phyloP scores from a whole-genome alignment of 306 rosid genomes.

The Comarum palustre region DNA sequence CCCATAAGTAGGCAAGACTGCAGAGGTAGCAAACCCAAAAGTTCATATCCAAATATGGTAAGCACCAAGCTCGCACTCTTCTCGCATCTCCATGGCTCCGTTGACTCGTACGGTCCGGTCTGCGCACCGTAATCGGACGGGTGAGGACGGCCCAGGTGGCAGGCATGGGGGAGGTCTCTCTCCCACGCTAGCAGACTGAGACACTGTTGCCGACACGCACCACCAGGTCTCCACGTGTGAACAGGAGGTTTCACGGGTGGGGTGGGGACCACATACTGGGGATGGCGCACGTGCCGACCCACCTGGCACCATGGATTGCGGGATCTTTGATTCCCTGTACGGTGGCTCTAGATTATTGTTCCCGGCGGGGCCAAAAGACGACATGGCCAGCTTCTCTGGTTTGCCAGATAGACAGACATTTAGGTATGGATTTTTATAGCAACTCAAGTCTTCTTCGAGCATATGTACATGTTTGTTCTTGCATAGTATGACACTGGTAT shows the following conservation, averaged over 20 bases:
- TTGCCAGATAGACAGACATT: not conserved
- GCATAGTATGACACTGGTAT: not conserved
- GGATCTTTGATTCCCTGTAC: conserved; percentile 42
- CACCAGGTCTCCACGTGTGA: conserved; percentile 47
- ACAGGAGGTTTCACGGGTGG: conserved; percentile 7
- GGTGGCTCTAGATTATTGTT: conserved; percentile 30
- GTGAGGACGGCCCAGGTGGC: not conserved
- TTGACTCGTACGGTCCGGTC: conserved; percentile 27
- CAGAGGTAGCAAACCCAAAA: conserved; percentile 27
- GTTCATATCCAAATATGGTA: conserved; percentile 36
- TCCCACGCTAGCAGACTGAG: conserved; percentile 15
- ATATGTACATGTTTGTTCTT: not conserved
- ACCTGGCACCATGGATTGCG: conserved; percentile 52
- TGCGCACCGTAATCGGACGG: not conserved
- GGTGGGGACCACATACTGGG: conserved; percentile 22
- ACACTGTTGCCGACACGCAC: conserved; percentile 48
- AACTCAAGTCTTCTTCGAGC: not conserved
- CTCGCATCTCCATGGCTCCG: not conserved
- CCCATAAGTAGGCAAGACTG: not conserved
- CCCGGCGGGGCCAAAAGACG: conserved; percentile 7
- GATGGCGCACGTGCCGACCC: conserved; percentile 48
- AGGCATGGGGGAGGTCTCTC: too few relatives aligned
- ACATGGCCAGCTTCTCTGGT: not conserved
- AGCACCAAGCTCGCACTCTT: not conserved
- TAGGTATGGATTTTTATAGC: not conserved